These are phyloP conservation scores for Mollisia scopiformis DNA, from an alignment of 2,329 filamentous ascomycete species.

Conservation along the genomic window DNA sequence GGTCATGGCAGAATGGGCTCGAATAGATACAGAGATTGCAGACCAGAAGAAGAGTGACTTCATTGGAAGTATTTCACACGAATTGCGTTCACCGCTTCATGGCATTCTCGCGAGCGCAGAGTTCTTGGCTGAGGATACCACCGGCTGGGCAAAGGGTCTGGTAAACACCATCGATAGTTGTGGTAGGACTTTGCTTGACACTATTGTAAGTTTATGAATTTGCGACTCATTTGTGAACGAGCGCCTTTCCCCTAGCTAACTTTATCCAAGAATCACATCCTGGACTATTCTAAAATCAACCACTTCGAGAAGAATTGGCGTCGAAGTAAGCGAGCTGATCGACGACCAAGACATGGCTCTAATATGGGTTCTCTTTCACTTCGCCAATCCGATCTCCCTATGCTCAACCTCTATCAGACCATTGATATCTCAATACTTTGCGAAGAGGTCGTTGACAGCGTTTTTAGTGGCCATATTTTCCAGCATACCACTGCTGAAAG, in stretches of 20 bases:
- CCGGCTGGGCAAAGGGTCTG: slow-evolving; percentile 34
- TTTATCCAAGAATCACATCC: slow-evolving; percentile 39
- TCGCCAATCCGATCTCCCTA: slow-evolving; percentile 35
- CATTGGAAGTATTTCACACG: slow-evolving; percentile 62
- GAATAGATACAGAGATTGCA: slow-evolving; percentile 54
- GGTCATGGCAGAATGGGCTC: slow-evolving; percentile 57
- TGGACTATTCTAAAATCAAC: slow-evolving; percentile 44
- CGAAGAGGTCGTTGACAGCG: slow-evolving; percentile 39
- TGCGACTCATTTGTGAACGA: not conserved
- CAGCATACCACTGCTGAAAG: slow-evolving; percentile 35
- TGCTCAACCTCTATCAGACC: slow-evolving; percentile 38
- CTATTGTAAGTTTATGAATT: slow-evolving; percentile 33
- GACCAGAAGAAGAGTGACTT: slow-evolving; percentile 60
- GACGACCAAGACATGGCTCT: slow-evolving; percentile 6
- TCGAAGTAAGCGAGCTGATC: slow-evolving; percentile 23
- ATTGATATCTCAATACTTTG: slow-evolving; percentile 37
- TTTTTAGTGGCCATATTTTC: slow-evolving; percentile 38
- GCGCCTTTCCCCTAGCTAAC: too few relatives aligned
- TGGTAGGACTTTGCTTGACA: slow-evolving; percentile 42
- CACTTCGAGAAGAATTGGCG: slow-evolving; percentile 38
- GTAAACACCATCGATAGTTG: slow-evolving; percentile 42
- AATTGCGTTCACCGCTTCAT: slow-evolving; percentile 58
- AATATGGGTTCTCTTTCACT: slow-evolving; percentile 16
- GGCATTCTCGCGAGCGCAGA: slow-evolving; percentile 58
- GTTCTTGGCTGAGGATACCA: slow-evolving; percentile 46